Evolutionary conservation across 129 eudicot genomes (phyloP).

Genomic region (Flaveria ramosissima): DNA sequence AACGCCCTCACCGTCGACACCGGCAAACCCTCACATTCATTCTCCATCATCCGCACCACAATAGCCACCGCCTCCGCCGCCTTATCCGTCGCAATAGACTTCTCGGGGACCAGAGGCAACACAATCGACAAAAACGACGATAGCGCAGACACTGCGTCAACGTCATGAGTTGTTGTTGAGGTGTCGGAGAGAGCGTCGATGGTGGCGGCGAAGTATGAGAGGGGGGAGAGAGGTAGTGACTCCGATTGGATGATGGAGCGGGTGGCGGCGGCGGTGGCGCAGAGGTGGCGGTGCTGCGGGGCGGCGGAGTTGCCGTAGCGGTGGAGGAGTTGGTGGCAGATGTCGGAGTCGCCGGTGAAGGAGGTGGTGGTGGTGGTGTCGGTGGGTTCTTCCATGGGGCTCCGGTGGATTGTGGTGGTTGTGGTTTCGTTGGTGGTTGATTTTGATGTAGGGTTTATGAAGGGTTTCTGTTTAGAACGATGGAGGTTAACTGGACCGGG

Average conservation of each 20-base stretch:
- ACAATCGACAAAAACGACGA: constrained; percentile 77
- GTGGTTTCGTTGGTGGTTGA: constrained; percentile 3
- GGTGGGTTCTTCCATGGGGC: constrained; percentile 37
- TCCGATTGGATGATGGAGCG: constrained; percentile 70
- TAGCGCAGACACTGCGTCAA: constrained; percentile 60
- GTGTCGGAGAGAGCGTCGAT: constrained; percentile 59
- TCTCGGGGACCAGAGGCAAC: constrained; percentile 57
- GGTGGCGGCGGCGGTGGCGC: constrained; percentile 92
- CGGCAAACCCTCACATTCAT: constrained; percentile 34
- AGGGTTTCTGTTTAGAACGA: constrained; percentile 22
- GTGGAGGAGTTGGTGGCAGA: constrained; percentile 67
- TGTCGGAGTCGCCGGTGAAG: constrained; percentile 47
- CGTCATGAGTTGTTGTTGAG: constrained; percentile 45
- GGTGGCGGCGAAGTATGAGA: constrained; percentile 90
- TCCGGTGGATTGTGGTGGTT: constrained; percentile 27
- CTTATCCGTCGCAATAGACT: constrained; percentile 53
- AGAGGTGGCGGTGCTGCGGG: constrained; percentile 89
- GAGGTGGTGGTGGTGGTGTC: constrained; percentile 28
- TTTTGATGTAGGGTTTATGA: constrained; percentile 35
- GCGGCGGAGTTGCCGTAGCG: constrained; percentile 92
- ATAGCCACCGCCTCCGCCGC: constrained; percentile 66
- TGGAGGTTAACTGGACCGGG: background rate
- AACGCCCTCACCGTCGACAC: constrained; percentile 56
- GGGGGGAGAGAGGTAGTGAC: constrained; percentile 66
- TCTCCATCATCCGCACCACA: constrained; percentile 50